Evolutionary conservation across 306 rosid species (phyloP).

Genomic region (Rosa multiflora): DNA sequence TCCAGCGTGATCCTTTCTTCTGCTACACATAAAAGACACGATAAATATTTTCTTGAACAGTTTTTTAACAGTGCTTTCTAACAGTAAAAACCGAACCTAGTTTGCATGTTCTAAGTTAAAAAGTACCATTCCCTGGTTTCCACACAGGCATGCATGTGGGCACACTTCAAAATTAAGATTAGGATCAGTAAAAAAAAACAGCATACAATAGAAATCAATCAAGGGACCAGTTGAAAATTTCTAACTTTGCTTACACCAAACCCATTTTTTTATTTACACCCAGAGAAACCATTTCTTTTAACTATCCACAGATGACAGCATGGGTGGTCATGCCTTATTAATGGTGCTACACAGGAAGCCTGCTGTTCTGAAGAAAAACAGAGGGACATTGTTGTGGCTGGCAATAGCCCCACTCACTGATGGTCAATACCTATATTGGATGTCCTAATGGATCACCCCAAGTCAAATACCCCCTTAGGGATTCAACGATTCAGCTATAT

Average conservation of each 20-base stretch:
- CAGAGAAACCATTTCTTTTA: background rate
- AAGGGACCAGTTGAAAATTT: background rate
- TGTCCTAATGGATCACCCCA: background rate
- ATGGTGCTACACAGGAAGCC: background rate
- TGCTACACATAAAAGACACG: conserved; percentile 38
- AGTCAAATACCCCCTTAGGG: background rate
- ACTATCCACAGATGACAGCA: background rate
- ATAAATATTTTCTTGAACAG: background rate
- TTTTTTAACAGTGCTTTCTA: background rate
- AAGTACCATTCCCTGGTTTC: conserved; percentile 10
- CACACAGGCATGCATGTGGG: background rate
- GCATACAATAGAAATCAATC: background rate
- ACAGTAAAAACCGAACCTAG: background rate
- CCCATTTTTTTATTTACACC: background rate
- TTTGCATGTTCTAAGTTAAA: background rate
- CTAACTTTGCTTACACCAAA: background rate
- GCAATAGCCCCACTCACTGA: background rate
- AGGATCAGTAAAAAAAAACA: background rate
- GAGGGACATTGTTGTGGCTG: background rate
- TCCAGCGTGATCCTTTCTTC: conserved; percentile 62
- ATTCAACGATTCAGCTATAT: background rate
- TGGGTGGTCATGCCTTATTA: background rate
- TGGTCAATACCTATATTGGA: background rate
- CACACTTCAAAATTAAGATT: background rate
- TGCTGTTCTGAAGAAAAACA: background rate